Evolutionary conservation across 73 alveolate genomes (phyloP), one percentile per base, ranked within the genome.

Genomic region (Paramecium bursaria): DNA sequence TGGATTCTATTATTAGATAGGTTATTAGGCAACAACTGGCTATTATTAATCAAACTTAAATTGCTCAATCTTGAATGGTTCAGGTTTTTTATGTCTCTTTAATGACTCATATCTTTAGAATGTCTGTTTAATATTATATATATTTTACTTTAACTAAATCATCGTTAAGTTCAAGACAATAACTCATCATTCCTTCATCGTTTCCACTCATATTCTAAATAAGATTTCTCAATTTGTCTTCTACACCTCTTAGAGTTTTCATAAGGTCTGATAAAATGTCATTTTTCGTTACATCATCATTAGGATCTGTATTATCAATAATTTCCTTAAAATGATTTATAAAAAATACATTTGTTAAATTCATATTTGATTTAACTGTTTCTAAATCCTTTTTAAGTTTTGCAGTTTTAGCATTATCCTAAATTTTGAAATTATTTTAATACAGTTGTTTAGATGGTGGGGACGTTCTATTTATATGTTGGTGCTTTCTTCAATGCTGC

Each of bases 151-250:
- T 67, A 3, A 67, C 42, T n/a, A 67, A 19, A 67, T 67, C 82
- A 67, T 67, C 82, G 21, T 67, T 67, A 17, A 67, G 44, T 67
- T 67, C 82, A 39, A 67, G 44, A 1, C 82, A 67, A 67, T 25
- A 67, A 23, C 55, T 67, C 82, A 67, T 67, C 23, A 67, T 39
- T 7, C 82, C 82, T 44, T 67, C 82, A 67, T 67, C 82, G 22
- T 67, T 67, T 4, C 22, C 33, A 11, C 82, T 47, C 82, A 67
- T 67, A 42, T 67, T 47, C 14, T 53, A 39, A 19, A 67, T 67
- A 13, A 67, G 50, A 42, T 67, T 67, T 67, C 82, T 67, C 27
- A 67, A 42, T 44, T 67, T 67, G 19, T 67, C 82, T 67, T 67
- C 82, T 4, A 67, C 82, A 25, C 82, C 82, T 67, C 55, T 67